Conservation (phyloP, 2,329 filamentous ascomycete genomes). For the Paradendryphiella salina region DNA sequence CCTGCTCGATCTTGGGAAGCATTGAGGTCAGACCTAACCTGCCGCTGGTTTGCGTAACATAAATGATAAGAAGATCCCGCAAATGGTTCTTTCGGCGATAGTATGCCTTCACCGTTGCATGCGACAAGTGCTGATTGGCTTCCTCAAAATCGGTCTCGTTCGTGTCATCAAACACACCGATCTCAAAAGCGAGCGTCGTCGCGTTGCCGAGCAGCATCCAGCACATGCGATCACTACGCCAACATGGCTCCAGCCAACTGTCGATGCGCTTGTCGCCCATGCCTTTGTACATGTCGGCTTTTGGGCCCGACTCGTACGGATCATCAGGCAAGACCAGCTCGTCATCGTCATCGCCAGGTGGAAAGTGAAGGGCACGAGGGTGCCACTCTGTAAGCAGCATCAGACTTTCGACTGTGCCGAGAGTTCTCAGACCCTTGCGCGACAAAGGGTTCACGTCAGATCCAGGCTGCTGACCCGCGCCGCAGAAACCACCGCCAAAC, state of each 20-base stretch:
- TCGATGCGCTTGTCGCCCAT: constrained; percentile 84
- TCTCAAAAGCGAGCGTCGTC: constrained; percentile 85
- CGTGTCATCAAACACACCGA: constrained; percentile 92
- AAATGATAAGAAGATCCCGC: constrained; percentile 83
- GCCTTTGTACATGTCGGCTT: constrained; percentile 54
- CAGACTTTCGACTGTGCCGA: constrained; percentile 92
- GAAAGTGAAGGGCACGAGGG: constrained; percentile 90
- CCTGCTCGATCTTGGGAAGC: constrained; percentile 63
- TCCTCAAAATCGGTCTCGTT: constrained; percentile 65
- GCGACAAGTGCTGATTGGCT: constrained; percentile 45
- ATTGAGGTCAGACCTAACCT: constrained; percentile 91
- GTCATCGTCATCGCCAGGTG: constrained; percentile 68
- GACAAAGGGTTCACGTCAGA: constrained; percentile 65
- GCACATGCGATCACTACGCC: constrained; percentile 89
- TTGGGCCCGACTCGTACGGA: constrained; percentile 53
- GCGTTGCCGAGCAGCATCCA: constrained; percentile 96
- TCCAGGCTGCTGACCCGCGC: constrained; percentile 67
- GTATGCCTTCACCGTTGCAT: constrained; percentile 71
- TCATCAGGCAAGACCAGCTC: constrained; percentile 71
- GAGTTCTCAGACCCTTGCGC: constrained; percentile 73
- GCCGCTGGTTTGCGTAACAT: constrained; percentile 90
- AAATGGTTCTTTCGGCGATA: constrained; percentile 78
- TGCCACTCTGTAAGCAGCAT: constrained; percentile 98
- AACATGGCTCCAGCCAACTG: constrained; percentile 94
- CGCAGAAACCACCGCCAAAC: constrained; percentile 85